Conservation (phyloP, 257 asterid genomes). For the Rauvolfia tetraphylla region DNA sequence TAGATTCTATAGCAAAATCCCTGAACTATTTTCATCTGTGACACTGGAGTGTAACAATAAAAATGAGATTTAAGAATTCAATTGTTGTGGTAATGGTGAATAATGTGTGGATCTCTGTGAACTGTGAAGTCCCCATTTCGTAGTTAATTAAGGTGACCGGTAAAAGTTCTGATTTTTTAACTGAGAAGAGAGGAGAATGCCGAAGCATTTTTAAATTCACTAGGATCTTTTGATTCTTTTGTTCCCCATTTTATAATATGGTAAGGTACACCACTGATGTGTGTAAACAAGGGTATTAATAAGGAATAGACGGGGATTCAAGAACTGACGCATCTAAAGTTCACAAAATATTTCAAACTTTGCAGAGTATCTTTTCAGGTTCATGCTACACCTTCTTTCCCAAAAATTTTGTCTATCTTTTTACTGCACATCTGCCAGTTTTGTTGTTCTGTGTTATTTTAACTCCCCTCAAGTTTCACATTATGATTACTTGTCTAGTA, state of each 20-base stretch:
- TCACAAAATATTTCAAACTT: background rate
- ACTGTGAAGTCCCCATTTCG: background rate
- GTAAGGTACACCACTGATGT: background rate
- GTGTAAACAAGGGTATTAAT: background rate
- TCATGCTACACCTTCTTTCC: background rate
- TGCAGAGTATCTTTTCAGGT: background rate
- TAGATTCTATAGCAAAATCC: background rate
- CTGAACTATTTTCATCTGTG: background rate
- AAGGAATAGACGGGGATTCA: background rate
- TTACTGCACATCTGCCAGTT: background rate
- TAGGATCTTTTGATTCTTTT: background rate
- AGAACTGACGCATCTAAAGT: background rate
- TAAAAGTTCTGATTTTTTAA: background rate
- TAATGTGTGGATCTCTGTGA: background rate
- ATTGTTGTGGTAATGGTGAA: background rate
- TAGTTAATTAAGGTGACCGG: background rate
- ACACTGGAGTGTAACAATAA: background rate
- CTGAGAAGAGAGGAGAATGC: background rate
- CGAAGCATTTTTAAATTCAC: background rate
- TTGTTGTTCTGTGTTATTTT: background rate
- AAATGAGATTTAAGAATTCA: background rate
- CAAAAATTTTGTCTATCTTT: background rate
- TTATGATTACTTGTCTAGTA: background rate
- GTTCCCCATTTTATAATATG: background rate
- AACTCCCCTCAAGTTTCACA: background rate